A percentile compares a stretch with the other conserved stretches of the same genome.
phyloP scores from a whole-genome alignment of 306 rosid genomes.

The Astragalus membranaceus region DNA sequence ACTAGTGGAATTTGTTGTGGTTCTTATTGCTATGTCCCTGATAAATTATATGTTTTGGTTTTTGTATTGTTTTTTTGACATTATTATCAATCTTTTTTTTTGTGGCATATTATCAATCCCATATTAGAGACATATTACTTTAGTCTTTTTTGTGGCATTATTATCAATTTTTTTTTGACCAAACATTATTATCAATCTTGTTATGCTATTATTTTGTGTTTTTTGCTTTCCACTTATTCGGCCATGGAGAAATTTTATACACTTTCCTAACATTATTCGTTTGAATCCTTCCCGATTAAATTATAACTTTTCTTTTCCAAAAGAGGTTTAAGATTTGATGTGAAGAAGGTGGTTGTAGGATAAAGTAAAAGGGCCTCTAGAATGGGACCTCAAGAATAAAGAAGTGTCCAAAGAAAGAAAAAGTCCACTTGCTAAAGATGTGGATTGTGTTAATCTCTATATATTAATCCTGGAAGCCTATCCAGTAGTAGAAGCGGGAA shows the following conservation, averaged over 20 bases:
- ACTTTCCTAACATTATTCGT: too few relatives aligned
- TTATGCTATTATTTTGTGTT: too few relatives aligned
- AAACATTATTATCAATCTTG: too few relatives aligned
- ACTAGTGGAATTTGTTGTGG: conserved; percentile 16
- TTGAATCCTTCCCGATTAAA: not conserved
- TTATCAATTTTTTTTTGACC: too few relatives aligned
- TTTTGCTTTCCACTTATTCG: too few relatives aligned
- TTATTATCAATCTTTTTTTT: too few relatives aligned
- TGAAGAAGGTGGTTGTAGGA: not conserved
- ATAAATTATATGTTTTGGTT: not conserved
- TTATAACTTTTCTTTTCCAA: too few relatives aligned
- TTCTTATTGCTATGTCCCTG: not conserved
- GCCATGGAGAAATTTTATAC: too few relatives aligned
- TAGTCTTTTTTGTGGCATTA: not conserved
- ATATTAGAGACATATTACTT: conserved; percentile 14
- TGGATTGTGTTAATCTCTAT: too few relatives aligned
- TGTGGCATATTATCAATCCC: too few relatives aligned
- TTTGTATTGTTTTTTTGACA: conserved; percentile 16
- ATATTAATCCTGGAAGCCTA: too few relatives aligned
- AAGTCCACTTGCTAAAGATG: not conserved
- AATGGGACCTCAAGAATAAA: not conserved
- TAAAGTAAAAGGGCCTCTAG: not conserved
- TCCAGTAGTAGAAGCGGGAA: too few relatives aligned
- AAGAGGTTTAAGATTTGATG: not conserved
- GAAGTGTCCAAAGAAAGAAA: not conserved